These are phyloP conservation scores for Piper longum DNA, from an alignment of 164 flowering plant species.

Conservation along the genomic window DNA sequence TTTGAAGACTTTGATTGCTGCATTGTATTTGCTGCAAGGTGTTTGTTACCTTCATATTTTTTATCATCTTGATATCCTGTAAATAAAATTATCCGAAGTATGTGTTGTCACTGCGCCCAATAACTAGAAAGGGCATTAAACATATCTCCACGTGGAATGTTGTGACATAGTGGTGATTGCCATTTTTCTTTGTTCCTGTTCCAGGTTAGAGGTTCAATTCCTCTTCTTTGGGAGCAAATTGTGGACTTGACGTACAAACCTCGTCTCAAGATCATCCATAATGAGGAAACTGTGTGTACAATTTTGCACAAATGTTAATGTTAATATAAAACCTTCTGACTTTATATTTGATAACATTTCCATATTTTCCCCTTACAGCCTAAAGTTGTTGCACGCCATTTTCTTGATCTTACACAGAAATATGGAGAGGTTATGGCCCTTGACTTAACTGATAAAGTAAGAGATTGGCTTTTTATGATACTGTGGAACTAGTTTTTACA, in stretches of 20 bases:
- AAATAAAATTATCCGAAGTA: no score
- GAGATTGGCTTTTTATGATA: background rate
- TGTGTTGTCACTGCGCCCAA: background rate
- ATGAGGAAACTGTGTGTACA: conserved; percentile 58
- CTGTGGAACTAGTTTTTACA: no score
- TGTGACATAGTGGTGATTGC: background rate
- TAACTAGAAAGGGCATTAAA: no score
- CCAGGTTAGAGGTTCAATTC: conserved; percentile 94
- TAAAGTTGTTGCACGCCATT: conserved; percentile 77
- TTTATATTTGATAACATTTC: background rate
- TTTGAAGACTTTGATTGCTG: no score
- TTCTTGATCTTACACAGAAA: conserved; percentile 67
- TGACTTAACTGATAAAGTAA: conserved; percentile 77
- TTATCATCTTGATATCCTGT: no score
- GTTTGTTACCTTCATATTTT: no score
- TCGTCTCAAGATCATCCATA: conserved; percentile 44
- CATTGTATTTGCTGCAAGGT: no score
- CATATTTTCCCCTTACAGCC: conserved; percentile 31
- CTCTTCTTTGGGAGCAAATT: conserved; percentile 99
- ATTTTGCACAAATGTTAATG: background rate
- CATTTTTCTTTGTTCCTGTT: conserved; percentile 9
- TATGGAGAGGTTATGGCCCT: conserved; percentile 68
- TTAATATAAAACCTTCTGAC: background rate
- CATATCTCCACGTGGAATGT: background rate
- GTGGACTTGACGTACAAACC: conserved; percentile 99